Evolutionary conservation across 148 eudicot species (phyloP).

Genomic region (Chenopodium berlandieri): DNA sequence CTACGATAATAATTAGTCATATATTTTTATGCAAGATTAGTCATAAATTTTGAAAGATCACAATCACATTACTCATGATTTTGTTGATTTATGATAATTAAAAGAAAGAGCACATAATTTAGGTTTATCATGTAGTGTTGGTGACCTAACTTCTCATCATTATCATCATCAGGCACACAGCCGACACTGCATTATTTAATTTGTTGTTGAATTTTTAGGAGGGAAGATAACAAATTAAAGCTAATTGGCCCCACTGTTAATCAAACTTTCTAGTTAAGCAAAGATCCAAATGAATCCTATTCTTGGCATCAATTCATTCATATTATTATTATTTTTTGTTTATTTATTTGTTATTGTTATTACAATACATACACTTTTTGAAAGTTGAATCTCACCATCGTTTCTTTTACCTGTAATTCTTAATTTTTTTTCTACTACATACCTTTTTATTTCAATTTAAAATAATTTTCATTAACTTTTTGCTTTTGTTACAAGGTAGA

Average conservation of each 20-base stretch:
- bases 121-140: constrained; percentile 36
- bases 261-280: constrained; percentile 36
- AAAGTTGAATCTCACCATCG: constrained; percentile 12
- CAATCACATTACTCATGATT: constrained; percentile 21
- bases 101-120: constrained; percentile 24
- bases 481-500: background rate
- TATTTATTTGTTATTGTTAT: background rate
- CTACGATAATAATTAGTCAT: background rate
- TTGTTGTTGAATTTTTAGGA: constrained; percentile 21
- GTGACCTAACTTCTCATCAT: constrained; percentile 34
- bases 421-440: background rate
- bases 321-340: background rate
- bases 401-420: constrained; percentile 7
- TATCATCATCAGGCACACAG: constrained; percentile 22
- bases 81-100: constrained; percentile 19
- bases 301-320: background rate
- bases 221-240: constrained; percentile 2
- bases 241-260: constrained; percentile 1
- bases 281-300: constrained; percentile 16
- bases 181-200: constrained; percentile 32
- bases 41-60: constrained; percentile 1
- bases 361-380: constrained; percentile 6
- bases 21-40: background rate
- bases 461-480: background rate
- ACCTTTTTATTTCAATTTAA: background rate